Evolutionary conservation across 805 yeast species (phyloP), one percentile per base, ranked within the genome.

Genomic region (Millerago galiae): DNA sequence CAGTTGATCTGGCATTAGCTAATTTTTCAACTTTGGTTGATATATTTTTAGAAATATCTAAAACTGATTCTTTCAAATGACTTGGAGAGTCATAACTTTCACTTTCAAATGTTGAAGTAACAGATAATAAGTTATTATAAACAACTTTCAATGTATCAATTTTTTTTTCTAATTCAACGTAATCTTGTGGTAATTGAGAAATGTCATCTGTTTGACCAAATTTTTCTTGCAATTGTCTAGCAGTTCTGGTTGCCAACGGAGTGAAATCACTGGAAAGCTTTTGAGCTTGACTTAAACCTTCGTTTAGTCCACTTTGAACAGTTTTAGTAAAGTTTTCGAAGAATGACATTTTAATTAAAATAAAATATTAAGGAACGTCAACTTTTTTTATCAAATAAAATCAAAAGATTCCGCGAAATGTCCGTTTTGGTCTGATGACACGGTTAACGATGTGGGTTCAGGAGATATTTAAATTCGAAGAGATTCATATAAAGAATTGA

Each of bases 1-100:
- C 74, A 2, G 91, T 86, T 18, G 83, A 72, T 37, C 82, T 73
- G 12, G 89, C 95, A 57, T 73, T 75, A 14, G 89, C 75, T 46
- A 85, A 69, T 47, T 78, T 83, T 45, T 74, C 70, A 37, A 85
- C 81, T 52, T 85, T 76, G 42, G 72, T 69, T 40, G 81, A 70
- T 46, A 86, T 71, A 50, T 73, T 74, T 63, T 79, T 79, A 40
- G 88, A 80, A 45, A 84, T 73, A 48, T 83, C 90, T 38, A 73
- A 71, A 49, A 86, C 75, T n/a, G 89, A 78, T 58, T 87, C 95
- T 54, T 73, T 79, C 27, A 63, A 68, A 54, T 81, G 81, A 42
- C 79, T 75, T 9, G 95, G 95, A 61, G 86, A 86, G 63, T 86
- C 95, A 63, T 86, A 87, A 38, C 83, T 74, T 63, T 85, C 95